Evolutionary conservation across 2,329 filamentous ascomycete genomes (phyloP), one percentile per base, ranked within the genome.

Genomic region (Sclerotinia trifoliorum): DNA sequence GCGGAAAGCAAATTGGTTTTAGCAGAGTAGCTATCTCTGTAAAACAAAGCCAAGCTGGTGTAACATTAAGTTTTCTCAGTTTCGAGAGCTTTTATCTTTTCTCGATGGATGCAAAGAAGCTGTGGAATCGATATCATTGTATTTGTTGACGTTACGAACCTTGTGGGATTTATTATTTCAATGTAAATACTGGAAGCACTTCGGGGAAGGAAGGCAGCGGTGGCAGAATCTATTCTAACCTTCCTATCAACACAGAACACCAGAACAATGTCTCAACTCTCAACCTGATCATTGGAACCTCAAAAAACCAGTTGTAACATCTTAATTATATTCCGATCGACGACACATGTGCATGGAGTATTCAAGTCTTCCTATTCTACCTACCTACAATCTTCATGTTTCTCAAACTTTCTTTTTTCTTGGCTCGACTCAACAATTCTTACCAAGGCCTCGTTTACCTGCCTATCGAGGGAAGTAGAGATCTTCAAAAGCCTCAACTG

Each of bases 401-500:
- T 39, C 39, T 42, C 39, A 17, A 17, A 15, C 15, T 42, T 17
- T 42, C 15, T 42, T 42, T 42, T 17, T 42, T 15, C n/a, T n/a
- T n/a, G n/a, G 15, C 17, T 17, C 39, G 17, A 5, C 46, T 42
- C 39, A 42, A 42, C 46, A 19, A 44, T 44, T 19, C 55, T 42
- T 57, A 35, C 21, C 29, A 26, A 51, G 29, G 29, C n/a, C 32
- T 63, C 44, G 52, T 61, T 39, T 66, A 49, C 13, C 19, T 48
- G 26, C 52, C 42, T 60, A 60, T 39, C 49, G 24, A 35, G 51
- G 46, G 29, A 44, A 21, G 7, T 24, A 26, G 48, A n/a, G 32
- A 35, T 35, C 29, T 17, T 19, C 24, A 32, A 39, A 57, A 67
- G 65, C 65, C 65, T 67, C 56, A 67, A 62, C 35, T 6, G 48